These are phyloP conservation scores for Zasmidium citrigriseum DNA, from an alignment of 2,329 filamentous ascomycete genomes.

Conservation along the genomic window DNA sequence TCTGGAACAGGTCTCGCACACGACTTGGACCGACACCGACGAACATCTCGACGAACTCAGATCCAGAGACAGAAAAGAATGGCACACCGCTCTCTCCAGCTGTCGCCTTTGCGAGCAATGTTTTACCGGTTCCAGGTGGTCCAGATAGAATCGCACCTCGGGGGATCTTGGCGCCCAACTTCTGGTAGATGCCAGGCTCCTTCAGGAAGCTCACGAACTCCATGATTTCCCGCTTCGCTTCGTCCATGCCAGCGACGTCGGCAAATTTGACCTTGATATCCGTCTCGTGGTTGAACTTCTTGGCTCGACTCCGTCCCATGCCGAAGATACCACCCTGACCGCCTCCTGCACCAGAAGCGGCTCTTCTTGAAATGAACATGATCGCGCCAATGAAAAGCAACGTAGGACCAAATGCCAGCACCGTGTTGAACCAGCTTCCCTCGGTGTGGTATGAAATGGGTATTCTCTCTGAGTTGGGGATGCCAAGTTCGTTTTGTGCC, in stretches of 20 bases:
- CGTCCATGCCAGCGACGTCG: slow-evolving; percentile 96
- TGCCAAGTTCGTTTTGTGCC: slow-evolving; percentile 82
- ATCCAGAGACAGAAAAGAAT: slow-evolving; percentile 97
- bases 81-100: slow-evolving; percentile 95
- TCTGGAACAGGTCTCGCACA: slow-evolving; percentile 91
- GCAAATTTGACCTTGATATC: slow-evolving; percentile 96
- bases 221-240: slow-evolving; percentile 98
- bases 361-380: slow-evolving; percentile 75
- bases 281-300: slow-evolving; percentile 96
- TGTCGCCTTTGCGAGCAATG: slow-evolving; percentile 92
- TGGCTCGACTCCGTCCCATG: slow-evolving; percentile 92
- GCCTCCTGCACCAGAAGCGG: slow-evolving; percentile 62
- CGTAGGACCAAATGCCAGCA: slow-evolving; percentile 84
- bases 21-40: slow-evolving; percentile 96
- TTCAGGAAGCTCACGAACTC: slow-evolving; percentile 98
- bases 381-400: slow-evolving; percentile 81
- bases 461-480: slow-evolving; percentile 85
- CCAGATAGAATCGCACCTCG: slow-evolving; percentile 94
- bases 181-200: slow-evolving; percentile 88
- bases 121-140: slow-evolving; percentile 98
- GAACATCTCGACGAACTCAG: slow-evolving; percentile 99
- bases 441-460: slow-evolving; percentile 85
- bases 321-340: slow-evolving; percentile 82
- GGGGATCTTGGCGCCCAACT: slow-evolving; percentile 94
- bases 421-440: slow-evolving; percentile 68